These are phyloP conservation scores for Lojkania enalia DNA, from an alignment of 2,329 filamentous ascomycete genomes.

Conservation along the genomic window DNA sequence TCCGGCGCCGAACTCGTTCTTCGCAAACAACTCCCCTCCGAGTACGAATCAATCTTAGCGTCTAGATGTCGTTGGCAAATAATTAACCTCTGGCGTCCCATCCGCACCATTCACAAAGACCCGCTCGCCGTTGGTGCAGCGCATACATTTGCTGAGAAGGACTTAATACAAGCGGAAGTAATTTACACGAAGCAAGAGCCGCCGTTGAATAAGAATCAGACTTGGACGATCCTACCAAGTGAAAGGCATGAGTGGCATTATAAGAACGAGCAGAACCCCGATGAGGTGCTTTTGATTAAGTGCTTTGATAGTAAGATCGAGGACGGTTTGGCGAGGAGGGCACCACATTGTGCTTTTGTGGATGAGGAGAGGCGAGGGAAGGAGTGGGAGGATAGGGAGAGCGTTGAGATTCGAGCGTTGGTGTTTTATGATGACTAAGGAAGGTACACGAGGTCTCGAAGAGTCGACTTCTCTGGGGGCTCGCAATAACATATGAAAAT, in stretches of 20 bases:
- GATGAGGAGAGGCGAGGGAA: slow-evolving; percentile 7
- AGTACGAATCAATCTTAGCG: slow-evolving; percentile 2
- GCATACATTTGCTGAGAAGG: slow-evolving; percentile 18
- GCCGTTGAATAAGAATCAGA: slow-evolving; percentile 15
- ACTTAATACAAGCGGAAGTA: slow-evolving; percentile 19
- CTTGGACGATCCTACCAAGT: slow-evolving; percentile 10
- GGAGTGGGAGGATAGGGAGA: slow-evolving; percentile 6
- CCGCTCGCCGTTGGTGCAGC: slow-evolving; percentile 32
- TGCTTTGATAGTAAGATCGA: slow-evolving; percentile 11
- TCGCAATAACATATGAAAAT: no score
- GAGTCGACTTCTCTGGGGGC: no score
- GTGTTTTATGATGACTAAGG: slow-evolving; percentile 7
- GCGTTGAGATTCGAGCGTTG: slow-evolving; percentile 11
- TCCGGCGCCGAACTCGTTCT: slow-evolving; percentile 22
- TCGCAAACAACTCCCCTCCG: slow-evolving; percentile 13
- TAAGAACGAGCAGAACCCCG: slow-evolving; percentile 25
- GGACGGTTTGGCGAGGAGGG: slow-evolving; percentile 8
- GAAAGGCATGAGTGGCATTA: slow-evolving; percentile 33
- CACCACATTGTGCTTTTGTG: slow-evolving; percentile 14
- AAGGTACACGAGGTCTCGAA: no score
- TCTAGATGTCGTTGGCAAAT: slow-evolving; percentile 28
- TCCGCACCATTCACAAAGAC: slow-evolving; percentile 25
- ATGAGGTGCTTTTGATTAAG: slow-evolving; percentile 18
- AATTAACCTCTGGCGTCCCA: slow-evolving; percentile 36
- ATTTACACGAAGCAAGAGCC: slow-evolving; percentile 6